Evolutionary conservation across 352 stramenopile species (phyloP), one percentile per base, ranked within the genome.

Genomic region (Saprolegnia parasitica): DNA sequence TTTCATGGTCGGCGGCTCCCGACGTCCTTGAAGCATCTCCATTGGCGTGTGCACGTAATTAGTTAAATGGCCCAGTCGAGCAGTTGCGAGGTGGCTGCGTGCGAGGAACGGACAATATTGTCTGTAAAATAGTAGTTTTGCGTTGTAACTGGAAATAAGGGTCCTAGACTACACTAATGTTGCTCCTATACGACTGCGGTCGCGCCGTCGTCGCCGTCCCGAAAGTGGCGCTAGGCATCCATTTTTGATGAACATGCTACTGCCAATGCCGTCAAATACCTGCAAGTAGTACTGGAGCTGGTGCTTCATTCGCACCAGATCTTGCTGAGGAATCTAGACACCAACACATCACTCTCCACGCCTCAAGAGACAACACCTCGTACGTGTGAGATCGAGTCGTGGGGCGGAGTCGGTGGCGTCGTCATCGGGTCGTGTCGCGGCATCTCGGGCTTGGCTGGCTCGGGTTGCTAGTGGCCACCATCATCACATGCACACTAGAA

Each of bases 251-350:
- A 68, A 42, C 26, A 29, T 50, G 15, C 18, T 29, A 37, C 56
- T 62, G n/a, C 39, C 10, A 10, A 58, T 56, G 24, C 6, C 29
- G 29, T 16, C 21, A 70, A 74, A 21, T 67, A 93, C 85, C 79
- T 93, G 91, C 76, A 93, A 83, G 80, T 91, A 93, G 72, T 82
- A 93, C 74, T 90, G 81, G n/a, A 93, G 72, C 42, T 93, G 83
- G 57, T 90, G 78, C 75, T 93, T 93, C 68, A 86, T 86, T 16
- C 76, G 67, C 56, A 84, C 87, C 49, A 93, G 71, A 50, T 57
- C 74, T 79, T 10, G 76, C 74, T 18, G 78, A 73, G 46, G 88
- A 81, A 72, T 93, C 85, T 18, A 77, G 80, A 16, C 29, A 5
- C 29, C 29, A 75, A 71, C 54, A 88, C 79, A 20, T 60, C 13